phyloP scores from a whole-genome alignment of 2,329 filamentous ascomycete species.

The Stemphylium vesicarium region DNA sequence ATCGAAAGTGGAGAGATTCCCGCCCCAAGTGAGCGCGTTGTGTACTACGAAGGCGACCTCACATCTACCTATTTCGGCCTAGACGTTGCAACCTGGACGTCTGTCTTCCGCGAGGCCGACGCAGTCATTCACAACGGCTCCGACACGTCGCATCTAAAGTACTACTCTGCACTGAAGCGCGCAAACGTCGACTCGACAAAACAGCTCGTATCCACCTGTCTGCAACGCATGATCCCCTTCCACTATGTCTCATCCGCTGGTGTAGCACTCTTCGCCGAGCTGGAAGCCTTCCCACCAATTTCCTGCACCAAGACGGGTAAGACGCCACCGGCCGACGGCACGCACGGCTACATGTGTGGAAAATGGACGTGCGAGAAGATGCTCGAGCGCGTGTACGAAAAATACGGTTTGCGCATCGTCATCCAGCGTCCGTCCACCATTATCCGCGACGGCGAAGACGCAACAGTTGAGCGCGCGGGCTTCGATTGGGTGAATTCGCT shows the following conservation, averaged over 20 bases:
- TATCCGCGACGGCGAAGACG: constrained; percentile 1
- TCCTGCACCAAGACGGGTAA: not conserved
- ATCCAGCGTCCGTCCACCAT: constrained; percentile 14
- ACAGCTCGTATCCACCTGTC: not conserved
- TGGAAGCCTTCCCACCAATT: not conserved
- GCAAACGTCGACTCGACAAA: constrained; percentile 11
- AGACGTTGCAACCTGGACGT: not conserved
- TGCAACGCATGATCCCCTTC: not conserved
- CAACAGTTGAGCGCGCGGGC: not conserved
- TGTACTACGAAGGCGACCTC: constrained; percentile 1
- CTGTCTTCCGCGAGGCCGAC: not conserved
- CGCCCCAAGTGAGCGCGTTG: not conserved
- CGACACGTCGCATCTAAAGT: constrained; percentile 9
- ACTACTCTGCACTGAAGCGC: constrained; percentile 2
- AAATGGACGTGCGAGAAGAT: constrained; percentile 52
- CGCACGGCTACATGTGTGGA: constrained; percentile 46
- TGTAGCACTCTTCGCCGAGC: not conserved
- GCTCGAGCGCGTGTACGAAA: constrained; percentile 34
- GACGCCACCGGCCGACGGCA: constrained; percentile 34
- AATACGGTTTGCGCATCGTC: not conserved
- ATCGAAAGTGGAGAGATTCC: not conserved
- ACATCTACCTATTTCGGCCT: not conserved
- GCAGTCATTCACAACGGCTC: constrained; percentile 22
- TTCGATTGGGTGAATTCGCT: constrained; percentile 6
- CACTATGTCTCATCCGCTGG: constrained; percentile 4